Evolutionary conservation across 2,329 filamentous ascomycete species (phyloP).

Genomic region (Colletotrichum sp.): DNA sequence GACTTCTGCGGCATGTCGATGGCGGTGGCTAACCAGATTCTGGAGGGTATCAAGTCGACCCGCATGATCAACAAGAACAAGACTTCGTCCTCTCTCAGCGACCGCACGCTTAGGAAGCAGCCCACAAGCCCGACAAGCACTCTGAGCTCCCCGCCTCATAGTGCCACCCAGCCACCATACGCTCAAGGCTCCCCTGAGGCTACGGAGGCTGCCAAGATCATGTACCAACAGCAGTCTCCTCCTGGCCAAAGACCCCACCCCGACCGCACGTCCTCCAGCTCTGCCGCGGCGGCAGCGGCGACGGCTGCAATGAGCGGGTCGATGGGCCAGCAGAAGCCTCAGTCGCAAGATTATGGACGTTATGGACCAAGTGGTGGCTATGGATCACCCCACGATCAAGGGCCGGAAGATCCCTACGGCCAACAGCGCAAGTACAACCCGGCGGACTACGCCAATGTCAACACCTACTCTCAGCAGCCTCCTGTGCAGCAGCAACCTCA

Average conservation of each 20-base stretch:
- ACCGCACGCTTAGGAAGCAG: conserved; percentile 67
- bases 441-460: conserved; percentile 73
- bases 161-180: conserved; percentile 26
- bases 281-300: conserved; percentile 60
- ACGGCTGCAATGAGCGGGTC: conserved; percentile 61
- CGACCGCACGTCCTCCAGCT: conserved; percentile 58
- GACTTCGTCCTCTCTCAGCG: conserved; percentile 59
- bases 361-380: conserved; percentile 34
- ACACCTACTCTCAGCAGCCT: conserved; percentile 44
- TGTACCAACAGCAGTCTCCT: conserved; percentile 59
- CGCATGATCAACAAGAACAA: conserved; percentile 72
- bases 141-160: conserved; percentile 32
- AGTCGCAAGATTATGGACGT: conserved; percentile 35
- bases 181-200: conserved; percentile 49
- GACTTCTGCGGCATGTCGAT: conserved; percentile 99
- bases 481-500: conserved; percentile 36
- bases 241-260: conserved; percentile 52
- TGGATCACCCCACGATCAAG: conserved; percentile 28
- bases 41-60: conserved; percentile 82
- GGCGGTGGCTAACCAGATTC: conserved; percentile 92
- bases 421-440: conserved; percentile 77
- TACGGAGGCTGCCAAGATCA: conserved; percentile 67
- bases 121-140: conserved; percentile 47
- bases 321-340: conserved; percentile 34
- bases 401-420: conserved; percentile 34